These are phyloP conservation scores for Avena atlantica DNA, from an alignment of 176 grass and related monocot genomes.

Conservation along the genomic window DNA sequence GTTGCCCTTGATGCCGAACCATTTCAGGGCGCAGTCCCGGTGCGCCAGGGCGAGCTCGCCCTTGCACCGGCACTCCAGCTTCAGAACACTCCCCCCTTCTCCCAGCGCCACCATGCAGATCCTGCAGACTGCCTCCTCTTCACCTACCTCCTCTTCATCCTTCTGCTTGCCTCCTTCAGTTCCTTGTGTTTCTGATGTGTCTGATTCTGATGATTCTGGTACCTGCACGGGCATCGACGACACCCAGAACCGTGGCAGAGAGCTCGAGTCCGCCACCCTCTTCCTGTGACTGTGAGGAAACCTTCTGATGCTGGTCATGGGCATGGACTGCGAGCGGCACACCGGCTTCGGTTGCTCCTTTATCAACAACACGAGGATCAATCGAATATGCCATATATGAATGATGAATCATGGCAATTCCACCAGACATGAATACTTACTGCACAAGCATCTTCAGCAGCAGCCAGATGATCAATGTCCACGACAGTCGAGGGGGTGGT, in stretches of 20 bases:
- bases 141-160: slow-evolving; percentile 36
- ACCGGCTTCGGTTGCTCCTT: background rate
- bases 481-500: background rate
- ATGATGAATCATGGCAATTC: background rate
- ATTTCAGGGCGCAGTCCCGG: slow-evolving; percentile 66
- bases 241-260: slow-evolving; percentile 13
- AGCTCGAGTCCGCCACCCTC: slow-evolving; percentile 50
- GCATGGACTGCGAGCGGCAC: slow-evolving; percentile 51
- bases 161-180: background rate
- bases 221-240: background rate
- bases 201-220: background rate
- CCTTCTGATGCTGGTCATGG: slow-evolving; percentile 29
- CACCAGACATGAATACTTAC: background rate
- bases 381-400: background rate
- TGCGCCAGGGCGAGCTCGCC: slow-evolving; percentile 72
- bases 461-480: background rate
- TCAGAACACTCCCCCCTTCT: slow-evolving; percentile 54
- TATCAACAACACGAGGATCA: background rate
- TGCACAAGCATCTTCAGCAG: background rate
- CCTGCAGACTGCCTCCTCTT: slow-evolving; percentile 73
- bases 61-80: slow-evolving; percentile 81
- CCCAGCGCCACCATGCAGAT: slow-evolving; percentile 67
- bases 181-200: background rate
- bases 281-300: background rate
- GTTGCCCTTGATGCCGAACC: slow-evolving; percentile 80